Base-by-base conservation (phyloP, 2,329 filamentous ascomycete genomes). In the Daldinia eschscholtzii region DNA sequence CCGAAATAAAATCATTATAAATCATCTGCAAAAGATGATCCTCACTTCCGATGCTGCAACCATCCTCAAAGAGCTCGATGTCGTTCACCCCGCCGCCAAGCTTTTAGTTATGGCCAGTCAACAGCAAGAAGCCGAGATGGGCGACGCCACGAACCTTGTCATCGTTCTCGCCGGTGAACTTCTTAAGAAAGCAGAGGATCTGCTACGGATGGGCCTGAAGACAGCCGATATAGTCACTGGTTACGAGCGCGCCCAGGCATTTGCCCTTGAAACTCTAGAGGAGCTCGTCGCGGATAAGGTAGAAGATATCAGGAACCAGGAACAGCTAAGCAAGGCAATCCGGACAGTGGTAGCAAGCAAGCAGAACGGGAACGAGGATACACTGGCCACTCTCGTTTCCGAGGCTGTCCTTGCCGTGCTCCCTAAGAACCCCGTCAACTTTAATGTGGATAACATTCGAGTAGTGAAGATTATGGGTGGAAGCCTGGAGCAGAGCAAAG, bases 401-500 rank as follows among this genome's bases (percentile, higher is more conserved):
- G 94, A 98, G 80, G 90, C 88, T 46, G 88, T 92, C 64, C 89
- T 98, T 64, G 90, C 93, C 50, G 94, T 99, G 20, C 88, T 99
- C 71, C 96, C 97, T 74, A 98, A 98, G 86, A 97, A 98, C 83
- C 92, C 96, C 23, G 83, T 87, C 80, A 94, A 97, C 84, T 99
- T 99, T 88, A 99, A 98, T 82, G 94, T 99, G 72, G 96, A 99
- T 86, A 99, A 99, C 81, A 91, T 99, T 76, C 93, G 96, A 68
- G 97, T 99, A 65, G 97, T 99, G 76, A 99, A 99, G 88, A 99
- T 99, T 78, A 98, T 99, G 95, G 96, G 96, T 76, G 95, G 96
- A 72, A 94, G 92, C 80, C 85, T 99, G 78, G 93, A 97, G 77
- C 94, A 99, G 84, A 97, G 94, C 81, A 91, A 89, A 73, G 95